Conservation (phyloP, 352 stramenopile genomes). For the Globisporangium ultimum region DNA sequence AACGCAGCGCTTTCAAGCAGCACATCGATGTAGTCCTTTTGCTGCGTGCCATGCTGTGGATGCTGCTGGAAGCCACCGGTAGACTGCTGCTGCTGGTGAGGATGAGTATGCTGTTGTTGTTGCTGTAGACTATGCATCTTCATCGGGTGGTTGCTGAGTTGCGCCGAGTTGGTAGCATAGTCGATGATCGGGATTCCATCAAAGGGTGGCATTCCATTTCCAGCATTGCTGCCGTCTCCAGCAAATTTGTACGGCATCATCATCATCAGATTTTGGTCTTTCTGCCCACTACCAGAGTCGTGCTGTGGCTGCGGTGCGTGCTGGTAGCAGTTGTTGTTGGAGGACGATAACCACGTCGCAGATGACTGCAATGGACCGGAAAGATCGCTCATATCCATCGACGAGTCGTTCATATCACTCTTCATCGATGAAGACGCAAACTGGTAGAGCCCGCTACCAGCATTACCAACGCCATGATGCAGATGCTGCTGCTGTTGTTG, state of each 20-base stretch:
- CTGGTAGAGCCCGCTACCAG: constrained; percentile 6
- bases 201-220: constrained; percentile 12
- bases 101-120: not conserved
- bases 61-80: constrained; percentile 5
- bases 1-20: constrained; percentile 51
- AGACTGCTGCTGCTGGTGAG: constrained; percentile 9
- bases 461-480: not conserved
- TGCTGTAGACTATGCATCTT: constrained; percentile 25
- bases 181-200: constrained; percentile 18
- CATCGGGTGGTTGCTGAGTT: constrained; percentile 8
- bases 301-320: constrained; percentile 1
- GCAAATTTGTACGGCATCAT: constrained; percentile 30
- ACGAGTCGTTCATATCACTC: constrained; percentile 4
- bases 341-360: not conserved
- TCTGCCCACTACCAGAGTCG: not conserved
- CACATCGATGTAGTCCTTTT: constrained; percentile 57
- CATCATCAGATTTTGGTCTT: constrained; percentile 21
- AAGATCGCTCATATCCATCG: constrained; percentile 20
- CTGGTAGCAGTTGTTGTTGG: constrained; percentile 10
- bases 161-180: constrained; percentile 20
- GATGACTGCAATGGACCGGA: constrained; percentile 10
- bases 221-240: constrained; percentile 12
- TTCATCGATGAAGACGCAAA: constrained; percentile 5
- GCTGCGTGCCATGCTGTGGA: constrained; percentile 15
- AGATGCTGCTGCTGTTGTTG: constrained; percentile 17